phyloP scores from a whole-genome alignment of 805 yeast species.

The Cyberlindnera mycetangii region DNA sequence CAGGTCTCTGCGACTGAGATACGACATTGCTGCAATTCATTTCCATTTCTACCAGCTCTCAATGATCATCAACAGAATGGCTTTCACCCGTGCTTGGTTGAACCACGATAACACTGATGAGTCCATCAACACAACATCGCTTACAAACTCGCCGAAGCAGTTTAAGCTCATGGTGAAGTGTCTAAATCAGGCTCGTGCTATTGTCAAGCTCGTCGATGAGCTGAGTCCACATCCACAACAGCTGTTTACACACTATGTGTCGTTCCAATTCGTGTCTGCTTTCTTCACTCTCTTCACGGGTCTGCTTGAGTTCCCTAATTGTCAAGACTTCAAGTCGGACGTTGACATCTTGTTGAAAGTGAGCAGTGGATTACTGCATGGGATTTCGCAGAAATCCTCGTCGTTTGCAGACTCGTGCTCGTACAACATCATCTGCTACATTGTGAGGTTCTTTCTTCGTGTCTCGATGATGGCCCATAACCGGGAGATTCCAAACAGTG shows the following conservation, averaged over 20 bases:
- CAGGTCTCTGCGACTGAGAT: conserved; percentile 5
- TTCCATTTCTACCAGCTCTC: conserved; percentile 19
- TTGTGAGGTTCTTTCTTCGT: conserved; percentile 22
- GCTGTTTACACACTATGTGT: conserved; percentile 14
- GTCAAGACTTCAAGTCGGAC: conserved; percentile 15
- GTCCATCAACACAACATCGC: conserved; percentile 2
- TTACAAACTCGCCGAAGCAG: conserved; percentile 15
- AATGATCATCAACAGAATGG: conserved; percentile 28
- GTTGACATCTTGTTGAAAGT: conserved; percentile 13
- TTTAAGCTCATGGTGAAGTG: conserved; percentile 18
- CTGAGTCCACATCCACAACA: conserved; percentile 7
- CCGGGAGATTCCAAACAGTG: conserved; percentile 2
- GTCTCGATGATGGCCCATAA: conserved; percentile 24
- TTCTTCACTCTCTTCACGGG: conserved; percentile 27
- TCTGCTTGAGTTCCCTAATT: conserved; percentile 22
- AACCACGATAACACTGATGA: conserved; percentile 17
- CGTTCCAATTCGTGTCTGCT: conserved; percentile 24
- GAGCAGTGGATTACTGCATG: conserved; percentile 9
- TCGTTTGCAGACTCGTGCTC: conserved; percentile 10
- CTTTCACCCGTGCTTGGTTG: conserved; percentile 27
- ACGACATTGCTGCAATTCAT: conserved; percentile 18
- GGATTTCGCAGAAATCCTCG: neutral
- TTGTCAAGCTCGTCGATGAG: conserved; percentile 10
- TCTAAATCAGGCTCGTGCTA: conserved; percentile 22
- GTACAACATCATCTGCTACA: conserved; percentile 11